Base-by-base conservation (phyloP, 371 early-diverging fungal species). In the Mortierella sp. region DNA sequence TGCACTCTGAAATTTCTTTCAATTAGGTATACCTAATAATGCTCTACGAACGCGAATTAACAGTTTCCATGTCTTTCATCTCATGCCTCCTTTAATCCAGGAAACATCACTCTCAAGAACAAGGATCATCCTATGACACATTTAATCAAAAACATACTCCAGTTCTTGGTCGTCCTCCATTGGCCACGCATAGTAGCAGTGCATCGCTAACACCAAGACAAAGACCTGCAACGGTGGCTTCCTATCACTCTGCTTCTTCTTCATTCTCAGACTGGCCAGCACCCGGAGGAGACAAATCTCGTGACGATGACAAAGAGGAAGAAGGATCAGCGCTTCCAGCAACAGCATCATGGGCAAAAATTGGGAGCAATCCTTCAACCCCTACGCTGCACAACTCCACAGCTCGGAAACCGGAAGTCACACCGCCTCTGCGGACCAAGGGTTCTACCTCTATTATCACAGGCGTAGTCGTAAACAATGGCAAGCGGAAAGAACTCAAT, bases 261-360 rank as follows among this genome's bases (percentile, higher is more conserved):
- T 83, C 86, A 4, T 50, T 77, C 19, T 64, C 84, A 16, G 86
- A 86, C 28, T 83, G 82, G 65, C 83, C 84, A 36, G 72, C 65
- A 24, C 84, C 75, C 9, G 66, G 57, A 11, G 86, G 87, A 8
- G 87, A 87, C 10, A 70, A 58, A 33, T 41, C 60, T 8, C 45
- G 33, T 21, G n/a, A 53, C 19, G 65, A 57, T 21, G 63, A 70
- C 32, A 76, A 57, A 24, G 73, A 72, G 4, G 77, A 81, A 15
- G 76, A 81, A 40, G 66, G 61, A n/a, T 88, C 90, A 4, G 90
- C 90, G 15, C 74, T 92, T 36, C 92, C 92, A 15, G 88, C 88
- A 15, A 89, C 90, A 5, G 92, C 92, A 5, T 90, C 92, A 0
- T 92, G 92, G 92, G 92, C 87, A 10, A 89, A 87, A 67, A 67